Evolutionary conservation across 2,329 filamentous ascomycete species (phyloP).

Genomic region (Monosporascus sp.): DNA sequence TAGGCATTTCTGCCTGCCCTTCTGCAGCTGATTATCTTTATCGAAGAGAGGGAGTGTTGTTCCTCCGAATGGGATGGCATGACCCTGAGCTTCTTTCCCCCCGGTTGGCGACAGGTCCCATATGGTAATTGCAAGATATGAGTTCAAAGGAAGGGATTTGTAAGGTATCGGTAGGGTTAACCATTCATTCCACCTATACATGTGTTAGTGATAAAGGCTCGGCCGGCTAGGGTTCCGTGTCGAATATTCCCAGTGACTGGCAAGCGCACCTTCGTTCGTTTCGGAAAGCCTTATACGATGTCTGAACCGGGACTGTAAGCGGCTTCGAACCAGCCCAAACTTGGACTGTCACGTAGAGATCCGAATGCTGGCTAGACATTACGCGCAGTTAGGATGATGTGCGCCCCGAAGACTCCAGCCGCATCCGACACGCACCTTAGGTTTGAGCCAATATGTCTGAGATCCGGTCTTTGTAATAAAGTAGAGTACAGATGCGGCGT

Average conservation of each 20-base stretch:
- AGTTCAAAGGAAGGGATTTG: slow-evolving; percentile 72
- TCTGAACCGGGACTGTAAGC: slow-evolving; percentile 85
- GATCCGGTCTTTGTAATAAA: slow-evolving; percentile 69
- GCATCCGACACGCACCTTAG: slow-evolving; percentile 48
- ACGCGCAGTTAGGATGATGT: slow-evolving; percentile 19
- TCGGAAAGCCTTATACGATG: slow-evolving; percentile 87
- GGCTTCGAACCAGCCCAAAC: slow-evolving; percentile 96
- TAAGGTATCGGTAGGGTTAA: slow-evolving; percentile 81
- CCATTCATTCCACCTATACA: slow-evolving; percentile 87
- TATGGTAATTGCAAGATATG: slow-evolving; percentile 84
- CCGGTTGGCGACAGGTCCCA: slow-evolving; percentile 90
- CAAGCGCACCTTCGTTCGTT: slow-evolving; percentile 52
- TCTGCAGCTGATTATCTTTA: slow-evolving; percentile 81
- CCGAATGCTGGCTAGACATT: slow-evolving; percentile 62
- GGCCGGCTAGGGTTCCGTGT: not conserved
- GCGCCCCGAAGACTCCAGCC: not conserved
- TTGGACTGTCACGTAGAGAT: slow-evolving; percentile 89
- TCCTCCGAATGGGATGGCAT: slow-evolving; percentile 87
- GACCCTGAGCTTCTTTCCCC: slow-evolving; percentile 61
- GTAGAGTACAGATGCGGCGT: slow-evolving; percentile 70
- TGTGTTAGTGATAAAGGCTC: slow-evolving; percentile 5
- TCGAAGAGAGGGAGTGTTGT: slow-evolving; percentile 93
- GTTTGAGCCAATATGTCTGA: slow-evolving; percentile 84
- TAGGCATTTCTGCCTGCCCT: slow-evolving; percentile 86
- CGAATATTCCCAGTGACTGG: not conserved